Evolutionary conservation across 1,139 yeast species (phyloP).

Genomic region (Nakaseomyces glabratus): DNA sequence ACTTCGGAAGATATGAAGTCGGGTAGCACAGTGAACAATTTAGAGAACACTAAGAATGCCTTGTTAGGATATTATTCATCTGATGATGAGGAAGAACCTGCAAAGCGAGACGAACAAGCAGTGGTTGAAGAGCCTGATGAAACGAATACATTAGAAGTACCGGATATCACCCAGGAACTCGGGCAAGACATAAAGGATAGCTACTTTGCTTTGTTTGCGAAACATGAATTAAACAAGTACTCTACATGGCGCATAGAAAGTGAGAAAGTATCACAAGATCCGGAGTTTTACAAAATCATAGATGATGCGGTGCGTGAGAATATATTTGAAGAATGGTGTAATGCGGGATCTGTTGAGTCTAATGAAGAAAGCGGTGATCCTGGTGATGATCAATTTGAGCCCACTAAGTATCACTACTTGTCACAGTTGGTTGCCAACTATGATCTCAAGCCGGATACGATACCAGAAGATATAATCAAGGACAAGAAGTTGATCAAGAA

Average conservation of each 20-base stretch:
- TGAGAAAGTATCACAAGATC: constrained; percentile 18
- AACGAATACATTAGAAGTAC: too few relatives aligned
- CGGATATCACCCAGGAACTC: too few relatives aligned
- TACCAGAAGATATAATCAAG: constrained; percentile 23
- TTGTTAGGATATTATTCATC: constrained; percentile 14
- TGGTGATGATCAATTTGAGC: constrained; percentile 18
- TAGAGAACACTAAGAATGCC: too few relatives aligned
- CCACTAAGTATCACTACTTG: constrained; percentile 27
- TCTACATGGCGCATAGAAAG: constrained; percentile 26
- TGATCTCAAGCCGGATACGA: constrained; percentile 16
- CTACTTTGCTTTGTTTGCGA: constrained; percentile 17
- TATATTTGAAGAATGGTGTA: constrained; percentile 27
- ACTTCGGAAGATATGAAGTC: too few relatives aligned
- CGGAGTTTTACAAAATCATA: constrained; percentile 15
- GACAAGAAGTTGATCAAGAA: constrained; percentile 23
- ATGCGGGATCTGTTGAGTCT: constrained; percentile 5
- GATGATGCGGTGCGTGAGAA: constrained; percentile 20
- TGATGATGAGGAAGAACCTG: constrained; percentile 9
- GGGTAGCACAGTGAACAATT: too few relatives aligned
- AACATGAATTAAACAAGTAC: constrained; percentile 20
- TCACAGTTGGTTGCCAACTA: constrained; percentile 28
- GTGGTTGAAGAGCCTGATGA: constrained; percentile 6
- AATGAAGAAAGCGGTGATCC: constrained; percentile 11
- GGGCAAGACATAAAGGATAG: constrained; percentile 3
- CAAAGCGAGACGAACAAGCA: constrained; percentile 9